A percentile compares a stretch with the other conserved stretches of the same genome.
These are phyloP conservation scores for Penicillium sp. DNA, from an alignment of 2,329 filamentous ascomycete genomes.

Conservation along the genomic window DNA sequence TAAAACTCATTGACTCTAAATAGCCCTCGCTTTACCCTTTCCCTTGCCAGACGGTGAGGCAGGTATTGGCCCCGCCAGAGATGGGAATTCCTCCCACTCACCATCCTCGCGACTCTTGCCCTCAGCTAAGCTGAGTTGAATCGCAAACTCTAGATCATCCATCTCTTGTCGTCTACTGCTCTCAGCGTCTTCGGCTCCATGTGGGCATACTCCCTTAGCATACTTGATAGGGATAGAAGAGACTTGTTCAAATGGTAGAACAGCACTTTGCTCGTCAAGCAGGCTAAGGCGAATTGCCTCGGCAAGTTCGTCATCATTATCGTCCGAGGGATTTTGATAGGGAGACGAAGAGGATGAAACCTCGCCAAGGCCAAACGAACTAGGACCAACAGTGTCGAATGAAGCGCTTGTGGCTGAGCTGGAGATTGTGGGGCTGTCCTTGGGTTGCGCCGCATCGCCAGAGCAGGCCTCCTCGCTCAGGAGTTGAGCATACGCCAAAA, in stretches of 20 bases:
- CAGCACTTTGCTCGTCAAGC: conserved; percentile 34
- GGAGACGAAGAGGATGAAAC: conserved; percentile 39
- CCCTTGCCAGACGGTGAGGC: conserved; percentile 27
- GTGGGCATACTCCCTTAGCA: conserved; percentile 25
- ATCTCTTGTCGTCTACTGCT: conserved; percentile 48
- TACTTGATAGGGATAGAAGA: conserved; percentile 38
- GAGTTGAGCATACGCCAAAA: conserved; percentile 61
- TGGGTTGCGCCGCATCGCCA: conserved; percentile 48
- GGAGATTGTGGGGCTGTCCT: conserved; percentile 35
- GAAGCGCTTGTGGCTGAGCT: conserved; percentile 43
- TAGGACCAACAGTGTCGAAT: conserved; percentile 36
- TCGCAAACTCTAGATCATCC: conserved; percentile 60
- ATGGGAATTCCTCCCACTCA: conserved; percentile 34
- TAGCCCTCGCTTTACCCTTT: conserved; percentile 36
- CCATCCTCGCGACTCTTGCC: conserved; percentile 48
- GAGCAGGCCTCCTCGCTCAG: conserved; percentile 59
- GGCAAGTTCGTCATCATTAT: conserved; percentile 58
- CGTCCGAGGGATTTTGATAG: conserved; percentile 41
- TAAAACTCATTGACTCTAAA: not conserved
- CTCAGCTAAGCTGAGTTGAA: conserved; percentile 62
- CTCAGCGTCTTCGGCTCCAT: conserved; percentile 24
- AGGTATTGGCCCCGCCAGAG: conserved; percentile 19
- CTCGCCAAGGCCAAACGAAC: conserved; percentile 29
- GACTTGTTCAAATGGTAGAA: conserved; percentile 15
- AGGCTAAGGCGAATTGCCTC: conserved; percentile 60